Evolutionary conservation across 73 alveolate species (phyloP).

Genomic region (Paramecium primaurelia): DNA sequence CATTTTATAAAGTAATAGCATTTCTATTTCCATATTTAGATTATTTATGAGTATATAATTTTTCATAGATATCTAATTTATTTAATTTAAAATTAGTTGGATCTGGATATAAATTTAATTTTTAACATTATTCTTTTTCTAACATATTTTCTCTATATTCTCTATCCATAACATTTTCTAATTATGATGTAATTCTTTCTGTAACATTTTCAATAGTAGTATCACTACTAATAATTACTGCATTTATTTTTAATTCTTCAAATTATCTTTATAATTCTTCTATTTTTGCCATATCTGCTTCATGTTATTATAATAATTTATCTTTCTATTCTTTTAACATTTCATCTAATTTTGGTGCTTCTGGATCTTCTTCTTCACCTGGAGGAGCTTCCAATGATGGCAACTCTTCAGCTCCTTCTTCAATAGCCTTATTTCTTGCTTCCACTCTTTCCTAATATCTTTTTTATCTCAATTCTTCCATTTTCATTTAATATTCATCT

Average conservation of each 20-base stretch:
- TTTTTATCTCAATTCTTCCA: conserved; percentile 83
- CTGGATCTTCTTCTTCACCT: conserved; percentile 85
- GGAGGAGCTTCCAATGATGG: conserved; percentile 48
- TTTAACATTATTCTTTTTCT: neutral
- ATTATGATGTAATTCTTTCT: neutral
- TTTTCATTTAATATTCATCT: conserved; percentile 75
- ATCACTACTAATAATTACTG: neutral
- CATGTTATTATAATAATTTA: conserved; percentile 57
- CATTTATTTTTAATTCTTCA: conserved; percentile 53
- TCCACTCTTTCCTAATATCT: conserved; percentile 78
- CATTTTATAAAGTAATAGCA: conserved; percentile 77
- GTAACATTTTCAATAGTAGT: conserved; percentile 36
- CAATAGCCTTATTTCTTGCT: conserved; percentile 68
- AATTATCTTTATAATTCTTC: conserved; percentile 64
- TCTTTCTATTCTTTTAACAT: conserved; percentile 71
- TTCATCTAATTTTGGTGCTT: conserved; percentile 70
- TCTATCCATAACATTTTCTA: conserved; percentile 14
- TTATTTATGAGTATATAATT: conserved; percentile 68
- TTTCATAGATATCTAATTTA: conserved; percentile 64
- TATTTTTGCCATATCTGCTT: conserved; percentile 57
- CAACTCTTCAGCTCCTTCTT: conserved; percentile 65
- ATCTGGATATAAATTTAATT: conserved; percentile 21
- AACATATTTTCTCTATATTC: conserved; percentile 16
- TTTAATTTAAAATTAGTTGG: conserved; percentile 4
- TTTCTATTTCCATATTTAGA: conserved; percentile 81